Percentiles rank a stretch among this genome's conserved stretches.
These are phyloP conservation scores for Tarenaya hassleriana DNA, from an alignment of 345 rosid species.

Conservation along the genomic window DNA sequence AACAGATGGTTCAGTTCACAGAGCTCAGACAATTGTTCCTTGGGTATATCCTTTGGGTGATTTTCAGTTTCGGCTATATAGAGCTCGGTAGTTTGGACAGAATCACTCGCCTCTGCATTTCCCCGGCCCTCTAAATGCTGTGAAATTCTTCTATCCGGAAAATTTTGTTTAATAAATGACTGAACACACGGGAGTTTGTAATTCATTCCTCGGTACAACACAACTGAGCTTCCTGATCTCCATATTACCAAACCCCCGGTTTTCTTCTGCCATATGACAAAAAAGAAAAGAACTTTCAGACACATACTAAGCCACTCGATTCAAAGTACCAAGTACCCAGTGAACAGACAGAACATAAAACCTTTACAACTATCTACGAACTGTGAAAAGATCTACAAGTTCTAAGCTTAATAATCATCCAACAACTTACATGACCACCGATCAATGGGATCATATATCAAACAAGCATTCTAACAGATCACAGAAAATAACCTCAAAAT, in stretches of 20 bases:
- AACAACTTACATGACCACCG: background rate
- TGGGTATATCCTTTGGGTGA: slow-evolving; percentile 42
- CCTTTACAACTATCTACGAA: background rate
- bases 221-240: slow-evolving; percentile 96
- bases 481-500: slow-evolving; percentile 6
- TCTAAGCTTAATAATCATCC: background rate
- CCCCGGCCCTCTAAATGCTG: background rate
- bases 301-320: slow-evolving; percentile 7
- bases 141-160: slow-evolving; percentile 21
- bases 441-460: background rate
- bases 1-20: slow-evolving; percentile 54
- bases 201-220: slow-evolving; percentile 69
- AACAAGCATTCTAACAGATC: background rate
- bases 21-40: slow-evolving; percentile 50
- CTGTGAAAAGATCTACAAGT: too few relatives aligned
- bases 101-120: slow-evolving; percentile 13
- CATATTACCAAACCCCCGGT: slow-evolving; percentile 87
- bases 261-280: slow-evolving; percentile 56
- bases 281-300: slow-evolving; percentile 21
- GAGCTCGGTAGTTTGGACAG: slow-evolving; percentile 14
- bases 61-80: slow-evolving; percentile 34
- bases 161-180: slow-evolving; percentile 41
- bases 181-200: slow-evolving; percentile 70
- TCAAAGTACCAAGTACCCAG: slow-evolving; percentile 8
- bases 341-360: background rate